These are phyloP conservation scores for Clitopilus hobsonii DNA, from an alignment of 768 basidiomycete species.

Conservation along the genomic window DNA sequence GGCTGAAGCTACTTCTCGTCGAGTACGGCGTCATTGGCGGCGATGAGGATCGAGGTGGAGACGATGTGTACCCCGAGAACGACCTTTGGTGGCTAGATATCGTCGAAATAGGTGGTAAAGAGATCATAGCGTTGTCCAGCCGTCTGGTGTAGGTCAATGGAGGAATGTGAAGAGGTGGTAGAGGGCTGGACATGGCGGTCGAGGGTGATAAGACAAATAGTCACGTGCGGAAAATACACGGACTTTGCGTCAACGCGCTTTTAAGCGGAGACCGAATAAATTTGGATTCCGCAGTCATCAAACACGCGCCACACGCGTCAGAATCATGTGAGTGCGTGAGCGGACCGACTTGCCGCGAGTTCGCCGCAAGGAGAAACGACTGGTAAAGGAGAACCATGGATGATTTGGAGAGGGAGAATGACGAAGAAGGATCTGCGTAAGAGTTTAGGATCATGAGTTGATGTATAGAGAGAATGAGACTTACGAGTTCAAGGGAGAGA, in stretches of 20 bases:
- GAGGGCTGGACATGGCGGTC: background rate
- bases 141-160: background rate
- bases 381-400: background rate
- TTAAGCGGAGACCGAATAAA: background rate
- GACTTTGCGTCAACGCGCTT: background rate
- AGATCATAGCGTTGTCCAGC: conserved; percentile 1
- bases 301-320: background rate
- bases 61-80: conserved; percentile 22
- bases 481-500: background rate
- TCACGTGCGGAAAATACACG: background rate
- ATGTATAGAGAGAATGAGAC: background rate
- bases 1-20: conserved; percentile 17
- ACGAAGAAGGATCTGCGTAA: background rate
- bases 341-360: background rate
- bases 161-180: background rate
- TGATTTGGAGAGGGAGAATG: background rate
- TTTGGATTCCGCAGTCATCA: background rate
- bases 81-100: conserved; percentile 14
- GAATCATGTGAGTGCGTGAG: background rate
- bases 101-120: conserved; percentile 12
- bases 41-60: conserved; percentile 33
- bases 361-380: background rate
- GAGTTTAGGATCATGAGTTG: background rate
- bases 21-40: conserved; percentile 33
- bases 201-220: background rate